Evolutionary conservation across 257 asterid species (phyloP), one percentile per base, ranked within the genome.

Genomic region (Solanum gracilifrons): DNA sequence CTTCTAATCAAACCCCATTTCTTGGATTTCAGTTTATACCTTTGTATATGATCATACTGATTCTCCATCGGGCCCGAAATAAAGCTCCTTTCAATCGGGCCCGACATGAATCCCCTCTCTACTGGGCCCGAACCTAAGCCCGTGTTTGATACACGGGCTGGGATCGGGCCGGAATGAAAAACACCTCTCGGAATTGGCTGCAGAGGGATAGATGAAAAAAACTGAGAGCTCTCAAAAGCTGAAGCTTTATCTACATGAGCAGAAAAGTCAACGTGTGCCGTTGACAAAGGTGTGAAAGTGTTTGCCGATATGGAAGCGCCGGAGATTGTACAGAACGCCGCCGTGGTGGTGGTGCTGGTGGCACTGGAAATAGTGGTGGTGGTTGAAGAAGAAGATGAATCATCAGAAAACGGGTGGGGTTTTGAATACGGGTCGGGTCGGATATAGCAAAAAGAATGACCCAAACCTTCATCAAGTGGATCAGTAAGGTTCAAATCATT

Each of bases 251-350:
- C 98, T 12, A 92, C 85, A n/a, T 89, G 71, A 36, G 95, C 88
- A 3, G 87, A 83, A 10, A 89, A 85, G 88, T 92, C 93, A 77
- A 92, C 88, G 37, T 93, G 88, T 21, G 94, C 93, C 9, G 98
- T 94, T 83, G 99, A 95, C 85, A 93, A 96, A 64, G 95, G 93
- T 7, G 98, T 95, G 73, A 93, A 91, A 76, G 94, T 90, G 91
- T 97, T 97, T 91, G 99, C 99, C 74, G 98, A 95, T 91, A 97
- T 95, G 88, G 98, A 91, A 21, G 99, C 99, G 85, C 99, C 99
- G 89, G 98, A 97, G 85, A 97, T 95, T 18, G 98, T 93, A 23
- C 95, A 90, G 84, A 94, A 94, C 48, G 95, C 90, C 90, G 98
- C 77, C 85, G 92, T 84, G 41, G 83, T 93, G 4, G 85, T 62